These are phyloP conservation scores for Penicillium brevicompactum DNA, from an alignment of 2,329 filamentous ascomycete genomes.

Conservation along the genomic window DNA sequence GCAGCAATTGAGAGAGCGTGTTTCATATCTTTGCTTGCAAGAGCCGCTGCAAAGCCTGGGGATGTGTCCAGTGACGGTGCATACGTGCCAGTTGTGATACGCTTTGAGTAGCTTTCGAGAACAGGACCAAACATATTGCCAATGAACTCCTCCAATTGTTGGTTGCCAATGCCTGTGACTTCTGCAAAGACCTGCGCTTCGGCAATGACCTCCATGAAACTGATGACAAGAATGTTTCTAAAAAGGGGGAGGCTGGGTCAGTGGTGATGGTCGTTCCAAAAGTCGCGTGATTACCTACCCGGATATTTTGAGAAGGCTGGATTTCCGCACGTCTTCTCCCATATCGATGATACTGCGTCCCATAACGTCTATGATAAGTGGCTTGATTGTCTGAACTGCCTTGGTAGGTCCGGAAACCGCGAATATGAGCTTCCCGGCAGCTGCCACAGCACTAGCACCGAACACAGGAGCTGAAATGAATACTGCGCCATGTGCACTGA, in stretches of 20 bases:
- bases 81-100: constrained; percentile 22
- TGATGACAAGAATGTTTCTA: constrained; percentile 54
- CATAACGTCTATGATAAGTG: constrained; percentile 45
- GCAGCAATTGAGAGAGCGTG: constrained; percentile 16
- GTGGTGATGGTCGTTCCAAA: neutral
- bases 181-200: constrained; percentile 56
- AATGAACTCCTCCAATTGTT: constrained; percentile 48
- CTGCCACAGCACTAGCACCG: constrained; percentile 54
- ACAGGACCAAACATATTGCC: constrained; percentile 21
- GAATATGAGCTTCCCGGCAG: constrained; percentile 50
- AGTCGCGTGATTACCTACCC: constrained; percentile 33
- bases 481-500: constrained; percentile 32
- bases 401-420: constrained; percentile 46
- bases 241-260: neutral
- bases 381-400: constrained; percentile 39
- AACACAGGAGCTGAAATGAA: constrained; percentile 55
- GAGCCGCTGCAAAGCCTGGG: constrained; percentile 17
- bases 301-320: constrained; percentile 50
- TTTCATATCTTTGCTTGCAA: constrained; percentile 18
- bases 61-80: constrained; percentile 13
- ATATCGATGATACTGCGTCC: constrained; percentile 41
- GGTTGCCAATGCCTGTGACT: constrained; percentile 45
- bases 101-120: constrained; percentile 17
- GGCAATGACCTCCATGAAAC: constrained; percentile 52
- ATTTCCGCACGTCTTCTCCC: constrained; percentile 47